These are phyloP conservation scores for Candida multigemmis DNA, from an alignment of 805 yeast genomes.

Conservation along the genomic window DNA sequence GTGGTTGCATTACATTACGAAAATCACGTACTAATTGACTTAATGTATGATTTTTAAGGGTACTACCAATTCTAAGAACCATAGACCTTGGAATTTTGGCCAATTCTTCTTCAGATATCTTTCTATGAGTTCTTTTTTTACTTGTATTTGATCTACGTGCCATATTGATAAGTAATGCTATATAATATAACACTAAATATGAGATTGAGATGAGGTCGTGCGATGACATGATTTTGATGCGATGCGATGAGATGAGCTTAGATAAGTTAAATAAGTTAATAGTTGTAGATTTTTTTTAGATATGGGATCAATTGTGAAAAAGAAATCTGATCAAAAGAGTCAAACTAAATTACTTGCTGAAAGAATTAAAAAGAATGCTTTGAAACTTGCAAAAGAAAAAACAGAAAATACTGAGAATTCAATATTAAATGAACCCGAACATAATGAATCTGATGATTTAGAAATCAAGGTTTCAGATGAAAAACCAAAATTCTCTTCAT, in stretches of 20 bases:
- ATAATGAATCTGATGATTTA: background rate
- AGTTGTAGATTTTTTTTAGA: no score
- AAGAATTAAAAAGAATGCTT: slow-evolving; percentile 36
- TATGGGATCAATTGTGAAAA: no score
- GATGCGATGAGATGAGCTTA: slow-evolving; percentile 3
- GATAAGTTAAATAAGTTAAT: no score
- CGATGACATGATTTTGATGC: slow-evolving; percentile 1
- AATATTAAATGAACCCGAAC: slow-evolving; percentile 1
- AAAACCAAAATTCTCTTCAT: slow-evolving; percentile 25
- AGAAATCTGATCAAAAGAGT: no score
- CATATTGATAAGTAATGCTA: slow-evolving; percentile 11
- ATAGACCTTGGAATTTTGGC: slow-evolving; percentile 83
- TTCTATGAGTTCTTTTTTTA: slow-evolving; percentile 85
- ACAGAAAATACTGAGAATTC: slow-evolving; percentile 3
- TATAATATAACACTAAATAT: background rate
- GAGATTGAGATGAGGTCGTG: background rate
- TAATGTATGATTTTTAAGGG: slow-evolving; percentile 70
- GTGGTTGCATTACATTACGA: slow-evolving; percentile 90
- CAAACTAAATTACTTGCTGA: slow-evolving; percentile 48
- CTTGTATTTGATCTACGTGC: slow-evolving; percentile 34
- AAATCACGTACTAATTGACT: slow-evolving; percentile 81
- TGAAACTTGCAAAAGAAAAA: slow-evolving; percentile 4
- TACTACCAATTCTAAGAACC: slow-evolving; percentile 82
- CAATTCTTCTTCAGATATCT: slow-evolving; percentile 51
- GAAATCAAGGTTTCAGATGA: slow-evolving; percentile 9